Base-by-base conservation (phyloP, 371 early-diverging fungal genomes). In the Lichtheimia ornata region DNA sequence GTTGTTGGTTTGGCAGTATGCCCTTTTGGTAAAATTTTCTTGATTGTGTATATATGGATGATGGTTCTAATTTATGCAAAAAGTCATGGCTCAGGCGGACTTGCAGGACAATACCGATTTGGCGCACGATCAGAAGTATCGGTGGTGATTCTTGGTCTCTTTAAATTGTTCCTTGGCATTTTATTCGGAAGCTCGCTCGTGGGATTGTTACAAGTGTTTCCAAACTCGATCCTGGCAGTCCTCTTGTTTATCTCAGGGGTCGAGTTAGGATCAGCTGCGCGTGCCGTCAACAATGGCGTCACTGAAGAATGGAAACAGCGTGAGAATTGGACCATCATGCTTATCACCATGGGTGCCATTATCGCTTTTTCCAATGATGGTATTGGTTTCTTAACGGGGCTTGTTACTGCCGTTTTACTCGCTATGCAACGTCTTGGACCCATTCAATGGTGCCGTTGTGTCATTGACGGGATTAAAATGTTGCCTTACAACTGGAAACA, bases 61-160 rank as follows among this genome's bases (percentile, higher is more conserved):
- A 35, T 35, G 35, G 14, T 30, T 2, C 45, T 18, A 52, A 50
- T 22, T 30, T 53, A 20, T 14, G n/a, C 50, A 35, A 12, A n/a
- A 28, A 75, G 81, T 58, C 91, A 89, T 61, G 89, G 93, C 20
- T 90, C 93, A 7, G 96, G 96, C 20, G 96, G 96, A 11, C 74
- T 96, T 35, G 95, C 94, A 14, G 96, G 91, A 11, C 96, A 96
- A 71, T 94, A 94, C 71, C 91, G 93, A 2, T 96, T 94, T 69
- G 96, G 96, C 35, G 95, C 96, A 20, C 87, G 96, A 45, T 82
- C 93, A 0, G 94, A 88, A 57, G 84, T 90, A 14, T 90, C 91
- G 45, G 81, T 94, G 50, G 79, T 91, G 24, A 40, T 93, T 49
- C 79, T 96, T 11, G 96, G 96, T 12, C 14, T 77, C 4, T 59